Conservation (phyloP, 2,329 filamentous ascomycete species). For the Trichoderma polysporum region DNA sequence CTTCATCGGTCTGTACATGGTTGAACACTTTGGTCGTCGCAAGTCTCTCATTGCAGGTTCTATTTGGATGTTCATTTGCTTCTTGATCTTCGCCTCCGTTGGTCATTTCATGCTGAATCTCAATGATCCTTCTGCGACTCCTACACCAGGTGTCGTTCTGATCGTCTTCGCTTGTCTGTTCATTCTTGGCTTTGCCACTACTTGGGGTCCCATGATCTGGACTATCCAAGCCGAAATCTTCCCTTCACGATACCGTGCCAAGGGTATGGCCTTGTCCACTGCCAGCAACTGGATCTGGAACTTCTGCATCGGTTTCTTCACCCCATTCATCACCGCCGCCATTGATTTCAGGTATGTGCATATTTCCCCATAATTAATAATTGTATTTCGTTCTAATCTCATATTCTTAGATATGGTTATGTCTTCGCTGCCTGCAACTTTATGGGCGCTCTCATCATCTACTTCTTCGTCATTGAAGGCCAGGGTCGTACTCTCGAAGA, state of each 20-base stretch:
- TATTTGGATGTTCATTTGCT: constrained; percentile 60
- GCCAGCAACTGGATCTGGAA: constrained; percentile 70
- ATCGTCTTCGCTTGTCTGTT: constrained; percentile 65
- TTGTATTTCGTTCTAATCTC: background rate
- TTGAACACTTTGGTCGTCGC: constrained; percentile 65
- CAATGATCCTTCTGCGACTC: constrained; percentile 35
- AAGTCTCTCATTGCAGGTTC: constrained; percentile 62
- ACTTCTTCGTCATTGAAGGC: constrained; percentile 75
- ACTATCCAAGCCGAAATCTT: constrained; percentile 65
- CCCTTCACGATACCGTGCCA: constrained; percentile 59
- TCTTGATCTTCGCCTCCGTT: constrained; percentile 57
- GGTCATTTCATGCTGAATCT: constrained; percentile 49
- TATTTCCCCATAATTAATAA: accelerated
- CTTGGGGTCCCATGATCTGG: constrained; percentile 67
- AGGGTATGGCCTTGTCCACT: constrained; percentile 60
- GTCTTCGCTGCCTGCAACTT: constrained; percentile 74
- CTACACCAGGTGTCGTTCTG: constrained; percentile 55
- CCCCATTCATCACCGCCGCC: constrained; percentile 70
- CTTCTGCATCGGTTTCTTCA: constrained; percentile 75
- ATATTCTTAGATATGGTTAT: constrained; percentile 55
- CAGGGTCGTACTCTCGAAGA: constrained; percentile 74
- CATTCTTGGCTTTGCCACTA: constrained; percentile 65
- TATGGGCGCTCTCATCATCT: constrained; percentile 63
- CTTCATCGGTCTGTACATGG: constrained; percentile 67
- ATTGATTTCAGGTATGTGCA: constrained; percentile 63